Evolutionary conservation across 192 early-diverging fungal species (phyloP), one percentile per base, ranked within the genome.

Genomic region (Chytriomyces sp.): DNA sequence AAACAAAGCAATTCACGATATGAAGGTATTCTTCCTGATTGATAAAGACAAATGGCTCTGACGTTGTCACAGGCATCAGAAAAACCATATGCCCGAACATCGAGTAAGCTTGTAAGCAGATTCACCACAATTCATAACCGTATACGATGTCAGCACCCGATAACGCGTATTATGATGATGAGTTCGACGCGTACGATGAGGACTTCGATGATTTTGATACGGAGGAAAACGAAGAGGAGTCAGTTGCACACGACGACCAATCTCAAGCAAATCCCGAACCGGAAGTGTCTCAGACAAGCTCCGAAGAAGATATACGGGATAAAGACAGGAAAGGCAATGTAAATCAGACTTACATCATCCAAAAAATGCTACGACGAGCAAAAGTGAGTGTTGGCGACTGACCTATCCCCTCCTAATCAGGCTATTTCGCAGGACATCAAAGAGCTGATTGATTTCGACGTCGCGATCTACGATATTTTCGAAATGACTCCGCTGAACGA

Each of bases 401-500:
- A 44, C 6, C 6, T 31, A 37, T 17, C 28, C 0, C 14, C 26
- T 30, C 26, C 2, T 19, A 59, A 19, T 70, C 67, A 61, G 6
- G 61, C 30, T 64, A 14, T 25, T 14, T 38, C 28, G 7, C 36
- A 84, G 78, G 82, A 84, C 54, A 64, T 86, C 4, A 39, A 58
- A 28, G 74, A 71, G 5, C 41, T 86, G 32, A 74, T 86, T 36
- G 58, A 75, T 7, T 68, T 86, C 5, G 85, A 86, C 63, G 70
- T 86, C 17, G 74, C 69, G 31, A 62, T 59, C 6, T 83, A 77
- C 70, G 77, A 81, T 49, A 26, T 85, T 10, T 80, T 84, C 70
- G 81, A 86, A 49, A 59, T 80, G 52, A 22, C 72, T 19, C 85
- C 85, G 4, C 44, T 84, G 73, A 86, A 82, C 56, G 79, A 83